Conservation (phyloP, 2,329 filamentous ascomycete species). For the Clarireedia hainanense region DNA sequence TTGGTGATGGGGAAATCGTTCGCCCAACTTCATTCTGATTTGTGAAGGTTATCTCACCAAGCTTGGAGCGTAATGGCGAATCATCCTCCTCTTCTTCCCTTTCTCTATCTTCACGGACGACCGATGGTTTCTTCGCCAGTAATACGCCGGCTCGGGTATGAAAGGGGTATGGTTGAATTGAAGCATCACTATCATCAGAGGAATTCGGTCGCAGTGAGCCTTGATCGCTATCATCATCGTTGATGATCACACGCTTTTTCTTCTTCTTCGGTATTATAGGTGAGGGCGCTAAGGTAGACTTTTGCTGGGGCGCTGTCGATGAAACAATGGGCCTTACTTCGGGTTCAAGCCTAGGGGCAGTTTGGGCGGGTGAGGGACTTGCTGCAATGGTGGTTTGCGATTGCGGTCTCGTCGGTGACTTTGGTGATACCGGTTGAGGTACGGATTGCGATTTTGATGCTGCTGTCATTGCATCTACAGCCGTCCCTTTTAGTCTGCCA, state of each 20-base stretch:
- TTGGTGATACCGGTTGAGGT: conserved; percentile 7
- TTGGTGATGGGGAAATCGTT: conserved; percentile 22
- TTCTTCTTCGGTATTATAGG: conserved; percentile 14
- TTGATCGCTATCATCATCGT: conserved; percentile 21
- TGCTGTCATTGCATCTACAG: conserved; percentile 31
- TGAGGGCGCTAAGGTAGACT: neutral
- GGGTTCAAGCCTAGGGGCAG: neutral
- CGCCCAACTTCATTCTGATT: conserved; percentile 9
- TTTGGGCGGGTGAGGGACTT: conserved; percentile 1
- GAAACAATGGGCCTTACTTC: neutral
- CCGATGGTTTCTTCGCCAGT: conserved; percentile 36
- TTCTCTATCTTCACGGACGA: conserved; percentile 40
- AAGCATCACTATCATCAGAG: conserved; percentile 26
- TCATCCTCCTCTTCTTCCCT: conserved; percentile 32
- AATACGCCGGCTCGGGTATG: conserved; percentile 18
- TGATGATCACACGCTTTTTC: conserved; percentile 20
- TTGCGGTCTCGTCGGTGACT: neutral
- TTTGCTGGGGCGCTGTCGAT: neutral
- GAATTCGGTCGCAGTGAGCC: conserved; percentile 21
- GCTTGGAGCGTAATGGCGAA: conserved; percentile 12
- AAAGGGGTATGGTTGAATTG: conserved; percentile 9
- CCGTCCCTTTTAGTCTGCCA: conserved; percentile 42
- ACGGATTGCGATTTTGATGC: conserved; percentile 4
- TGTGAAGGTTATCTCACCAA: conserved; percentile 8
- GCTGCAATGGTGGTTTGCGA: conserved; percentile 2